A percentile compares a stretch with the other conserved stretches of the same genome.
Evolutionary conservation across 805 yeast species (phyloP).

Genomic region (Barnettozyma siamensis): DNA sequence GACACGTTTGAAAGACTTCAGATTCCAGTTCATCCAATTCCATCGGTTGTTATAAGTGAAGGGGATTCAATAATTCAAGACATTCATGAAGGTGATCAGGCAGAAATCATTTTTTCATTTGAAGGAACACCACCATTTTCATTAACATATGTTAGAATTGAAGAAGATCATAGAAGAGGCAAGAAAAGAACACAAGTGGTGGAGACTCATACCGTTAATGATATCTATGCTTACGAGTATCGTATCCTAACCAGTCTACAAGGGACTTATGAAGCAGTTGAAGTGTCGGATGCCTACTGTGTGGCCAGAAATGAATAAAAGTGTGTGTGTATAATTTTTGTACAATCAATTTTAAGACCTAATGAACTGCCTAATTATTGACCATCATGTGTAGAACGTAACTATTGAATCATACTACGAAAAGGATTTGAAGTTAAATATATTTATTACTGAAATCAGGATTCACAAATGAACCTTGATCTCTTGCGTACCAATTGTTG

Average conservation of each 20-base stretch:
- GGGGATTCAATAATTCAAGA: conserved; percentile 74
- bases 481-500: no score
- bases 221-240: conserved; percentile 65
- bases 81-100: conserved; percentile 92
- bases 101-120: conserved; percentile 77
- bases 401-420: no score
- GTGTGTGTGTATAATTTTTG: not conserved
- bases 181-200: conserved; percentile 51
- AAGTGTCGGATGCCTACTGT: conserved; percentile 83
- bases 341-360: no score
- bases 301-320: conserved; percentile 34
- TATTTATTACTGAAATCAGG: no score
- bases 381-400: no score
- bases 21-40: conserved; percentile 47
- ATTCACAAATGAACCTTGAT: no score
- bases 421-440: no score
- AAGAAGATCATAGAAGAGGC: conserved; percentile 36
- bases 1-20: conserved; percentile 29
- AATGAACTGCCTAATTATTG: no score
- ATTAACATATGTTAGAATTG: conserved; percentile 75
- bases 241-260: conserved; percentile 74
- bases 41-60: conserved; percentile 77
- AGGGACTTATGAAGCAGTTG: conserved; percentile 91
- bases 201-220: conserved; percentile 49
- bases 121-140: conserved; percentile 89